Base-by-base conservation (phyloP, 2,329 filamentous ascomycete genomes). In the Aspergillus pseudoglaucus region DNA sequence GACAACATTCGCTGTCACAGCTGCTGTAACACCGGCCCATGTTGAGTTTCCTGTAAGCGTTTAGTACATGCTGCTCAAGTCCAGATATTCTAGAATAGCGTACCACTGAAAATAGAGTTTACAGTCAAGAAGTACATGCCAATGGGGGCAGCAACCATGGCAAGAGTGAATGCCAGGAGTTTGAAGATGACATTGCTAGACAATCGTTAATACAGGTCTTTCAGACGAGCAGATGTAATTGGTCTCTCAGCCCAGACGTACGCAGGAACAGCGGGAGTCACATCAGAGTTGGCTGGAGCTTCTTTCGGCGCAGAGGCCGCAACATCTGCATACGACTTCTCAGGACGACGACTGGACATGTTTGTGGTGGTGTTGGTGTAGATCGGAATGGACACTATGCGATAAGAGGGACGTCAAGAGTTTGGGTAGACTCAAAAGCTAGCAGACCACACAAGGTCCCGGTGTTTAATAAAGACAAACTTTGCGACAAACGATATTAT, bases 1-100 rank as follows among this genome's bases (percentile, higher is more conserved):
- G 3, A 98, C 89, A 1, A 94, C 80, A 59, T 98, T 98, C 10
- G 93, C 93, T 66, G 94, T 83, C 44, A 97, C 72, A 17, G 93
- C 93, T 1, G 93, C 93, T 30, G 87, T 75, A 0, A 82, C 90
- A 12, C 90, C 93, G 3, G 90, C 89, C 59, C 83, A 91, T 1
- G 90, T 95, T 12, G 89, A 80, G 69, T 95, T 95, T 57, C 90
- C 91, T 95, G n/a, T 17, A 17, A 3, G 3, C 27, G 35, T 27
- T 43, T n/a, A 40, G 22, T 22, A 37, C 3, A 27, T 25, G 9
- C 25, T 27, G 8, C n/a, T 17, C n/a, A 27, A 44, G 40, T 17
- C 25, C 40, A 38, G 30, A 12, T 41, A 42, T 46, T 33, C 39
- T 23, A 35, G 40, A 35, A 42, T 23, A 38, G 62, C 73, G 47